Base-by-base conservation (phyloP, 2,329 filamentous ascomycete genomes). In the Neopestalotiopsis rosae region DNA sequence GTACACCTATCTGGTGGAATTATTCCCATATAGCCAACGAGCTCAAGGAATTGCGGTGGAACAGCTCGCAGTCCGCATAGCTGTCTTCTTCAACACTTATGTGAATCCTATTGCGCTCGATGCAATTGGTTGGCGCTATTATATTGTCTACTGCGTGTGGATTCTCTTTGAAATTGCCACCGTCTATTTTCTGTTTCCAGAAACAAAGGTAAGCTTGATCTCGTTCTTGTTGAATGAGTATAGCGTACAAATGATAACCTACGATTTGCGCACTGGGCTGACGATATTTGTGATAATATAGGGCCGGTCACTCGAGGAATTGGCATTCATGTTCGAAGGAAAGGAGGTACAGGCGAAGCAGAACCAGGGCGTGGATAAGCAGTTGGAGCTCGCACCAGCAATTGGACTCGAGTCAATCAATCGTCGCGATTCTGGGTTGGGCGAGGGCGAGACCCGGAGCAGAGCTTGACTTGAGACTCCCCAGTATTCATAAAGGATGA, bases 11-110 rank as follows among this genome's bases (percentile, higher is more conserved):
- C 72, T 79, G 65, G 76, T 79, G n/a, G 81, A 83, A 69, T 73
- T 81, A 13, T 79, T 83, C 34, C 81, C 82, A 10, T 79, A 78
- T 69, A 72, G 76, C 67, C 77, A 81, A 68, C 73, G 81, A 59
- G 73, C 81, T 67, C 76, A 83, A 73, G 79, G 81, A 20, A 79
- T 82, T 63, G 77, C 79, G 9, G 72, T 82, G 42, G 76, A 81
- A 73, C 78, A 81, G 69, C 75, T 82, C 5, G 79, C 79, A 0
- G 78, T 81, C 28, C 76, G 79, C 4, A 76, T 81, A 69, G 80
- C 81, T 56, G 76, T 79, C 28, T 81, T 83, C 66, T 82, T 83
- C 75, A 86, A 86, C 75, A 84, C 82, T 2, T 86, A 84, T 71
- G 82, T 84, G 45, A 82, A 83, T 71, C 81, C 83, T 7, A 77